Conservation (phyloP, 2,329 filamentous ascomycete genomes). For the Paraphoma chrysanthemicola region DNA sequence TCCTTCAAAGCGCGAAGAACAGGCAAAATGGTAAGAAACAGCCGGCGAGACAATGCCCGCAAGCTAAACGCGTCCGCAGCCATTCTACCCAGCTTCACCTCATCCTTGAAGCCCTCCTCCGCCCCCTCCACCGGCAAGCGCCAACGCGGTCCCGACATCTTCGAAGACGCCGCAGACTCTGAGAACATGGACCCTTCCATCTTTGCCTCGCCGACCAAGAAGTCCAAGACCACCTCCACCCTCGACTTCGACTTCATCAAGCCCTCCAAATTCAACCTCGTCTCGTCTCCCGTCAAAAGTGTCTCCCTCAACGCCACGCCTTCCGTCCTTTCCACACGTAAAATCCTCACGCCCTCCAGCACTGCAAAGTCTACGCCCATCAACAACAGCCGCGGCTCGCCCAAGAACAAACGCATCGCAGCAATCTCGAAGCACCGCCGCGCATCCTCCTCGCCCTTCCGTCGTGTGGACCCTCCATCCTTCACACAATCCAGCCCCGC, state of each 20-base stretch:
- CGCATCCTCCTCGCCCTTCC: slow-evolving; percentile 65
- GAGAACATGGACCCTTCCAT: slow-evolving; percentile 66
- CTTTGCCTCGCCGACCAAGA: slow-evolving; percentile 61
- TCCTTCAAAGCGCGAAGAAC: slow-evolving; percentile 77
- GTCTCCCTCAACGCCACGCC: slow-evolving; percentile 35
- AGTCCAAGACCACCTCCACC: slow-evolving; percentile 53
- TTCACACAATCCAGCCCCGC: slow-evolving; percentile 57
- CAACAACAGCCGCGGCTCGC: slow-evolving; percentile 72
- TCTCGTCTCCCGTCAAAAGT: slow-evolving; percentile 34
- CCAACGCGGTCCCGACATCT: slow-evolving; percentile 49
- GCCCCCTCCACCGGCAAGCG: slow-evolving; percentile 53
- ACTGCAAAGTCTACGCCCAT: slow-evolving; percentile 53
- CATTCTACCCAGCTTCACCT: slow-evolving; percentile 41
- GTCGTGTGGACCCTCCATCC: slow-evolving; percentile 74
- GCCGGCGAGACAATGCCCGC: background rate
- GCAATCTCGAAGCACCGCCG: slow-evolving; percentile 71
- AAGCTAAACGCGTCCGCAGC: slow-evolving; percentile 37
- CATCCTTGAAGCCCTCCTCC: slow-evolving; percentile 38
- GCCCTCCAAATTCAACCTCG: slow-evolving; percentile 50
- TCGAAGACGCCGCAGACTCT: slow-evolving; percentile 56
- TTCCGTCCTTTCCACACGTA: slow-evolving; percentile 37
- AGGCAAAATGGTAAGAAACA: slow-evolving; percentile 67
- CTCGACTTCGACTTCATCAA: slow-evolving; percentile 46
- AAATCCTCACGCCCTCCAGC: slow-evolving; percentile 52
- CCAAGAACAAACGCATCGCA: slow-evolving; percentile 72